Evolutionary conservation across 176 grass and related monocot genomes (phyloP).

Genomic region (Typha latifolia): DNA sequence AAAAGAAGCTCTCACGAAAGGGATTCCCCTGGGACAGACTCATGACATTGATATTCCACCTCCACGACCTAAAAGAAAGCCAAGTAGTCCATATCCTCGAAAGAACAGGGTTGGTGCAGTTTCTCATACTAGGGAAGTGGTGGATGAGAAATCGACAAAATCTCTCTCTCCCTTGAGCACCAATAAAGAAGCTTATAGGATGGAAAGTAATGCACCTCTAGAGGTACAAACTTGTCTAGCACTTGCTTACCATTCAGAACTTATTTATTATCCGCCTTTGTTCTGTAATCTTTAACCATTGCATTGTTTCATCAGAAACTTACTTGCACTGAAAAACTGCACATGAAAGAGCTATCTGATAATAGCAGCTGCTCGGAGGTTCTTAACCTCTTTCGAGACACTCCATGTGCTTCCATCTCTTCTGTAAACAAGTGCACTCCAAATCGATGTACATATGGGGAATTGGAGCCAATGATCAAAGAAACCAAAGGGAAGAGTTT

Average conservation of each 20-base stretch:
- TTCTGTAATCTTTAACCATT: slow-evolving; percentile 3
- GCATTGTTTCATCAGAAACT: slow-evolving; percentile 34
- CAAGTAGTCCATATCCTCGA: slow-evolving; percentile 80
- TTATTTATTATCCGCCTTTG: slow-evolving; percentile 13
- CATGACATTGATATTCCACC: slow-evolving; percentile 95
- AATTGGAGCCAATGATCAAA: slow-evolving; percentile 27
- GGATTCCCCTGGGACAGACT: slow-evolving; percentile 50
- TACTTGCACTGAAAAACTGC: slow-evolving; percentile 37
- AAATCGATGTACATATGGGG: slow-evolving; percentile 27
- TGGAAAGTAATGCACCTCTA: slow-evolving; percentile 25
- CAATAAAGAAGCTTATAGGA: slow-evolving; percentile 26
- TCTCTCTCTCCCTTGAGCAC: slow-evolving; percentile 26
- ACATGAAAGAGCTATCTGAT: slow-evolving; percentile 47
- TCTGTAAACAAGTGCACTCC: slow-evolving; percentile 62
- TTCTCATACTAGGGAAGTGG: slow-evolving; percentile 20
- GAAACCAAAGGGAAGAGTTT: slow-evolving; percentile 29
- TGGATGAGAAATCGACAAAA: slow-evolving; percentile 41
- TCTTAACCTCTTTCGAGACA: slow-evolving; percentile 60
- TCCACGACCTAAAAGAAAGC: slow-evolving; percentile 92
- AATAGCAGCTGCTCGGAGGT: slow-evolving; percentile 66
- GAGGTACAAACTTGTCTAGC: slow-evolving; percentile 43
- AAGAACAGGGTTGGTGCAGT: slow-evolving; percentile 36
- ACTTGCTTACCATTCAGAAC: slow-evolving; percentile 3
- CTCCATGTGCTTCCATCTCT: slow-evolving; percentile 60
- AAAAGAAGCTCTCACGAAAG: slow-evolving; percentile 80